Percentiles rank a stretch among this genome's conserved stretches.
phyloP scores from a whole-genome alignment of 257 asterid genomes.

The Nyctanthes arbortristis region DNA sequence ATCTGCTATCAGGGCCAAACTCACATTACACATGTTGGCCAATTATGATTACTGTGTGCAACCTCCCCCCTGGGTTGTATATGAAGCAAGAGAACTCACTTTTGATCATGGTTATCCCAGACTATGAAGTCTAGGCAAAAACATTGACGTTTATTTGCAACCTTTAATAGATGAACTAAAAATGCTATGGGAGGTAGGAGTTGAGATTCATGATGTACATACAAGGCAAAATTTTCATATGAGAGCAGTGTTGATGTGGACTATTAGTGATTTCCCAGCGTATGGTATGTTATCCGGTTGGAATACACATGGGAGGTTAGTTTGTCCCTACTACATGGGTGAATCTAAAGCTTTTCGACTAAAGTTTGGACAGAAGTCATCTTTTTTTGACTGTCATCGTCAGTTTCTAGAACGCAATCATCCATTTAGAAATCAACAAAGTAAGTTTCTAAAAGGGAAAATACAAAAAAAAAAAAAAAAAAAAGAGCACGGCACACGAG shows the following conservation, averaged over 20 bases:
- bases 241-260: neutral
- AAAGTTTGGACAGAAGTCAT: neutral
- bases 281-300: neutral
- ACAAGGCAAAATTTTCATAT: neutral
- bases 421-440: neutral
- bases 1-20: too few relatives aligned
- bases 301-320: too few relatives aligned
- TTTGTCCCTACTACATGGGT: too few relatives aligned
- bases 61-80: too few relatives aligned
- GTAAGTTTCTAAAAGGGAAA: neutral
- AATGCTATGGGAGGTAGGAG: neutral
- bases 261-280: neutral
- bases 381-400: neutral
- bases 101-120: neutral
- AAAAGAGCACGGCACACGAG: too few relatives aligned
- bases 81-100: neutral
- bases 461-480: neutral
- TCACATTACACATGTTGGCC: too few relatives aligned
- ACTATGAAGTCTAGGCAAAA: too few relatives aligned
- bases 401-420: neutral
- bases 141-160: neutral
- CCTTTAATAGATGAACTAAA: neutral
- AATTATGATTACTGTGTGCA: too few relatives aligned
- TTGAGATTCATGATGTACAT: neutral
- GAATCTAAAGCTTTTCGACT: neutral